Evolutionary conservation across 2,329 filamentous ascomycete genomes (phyloP), one percentile per base, ranked within the genome.

Genomic region (Colletotrichum scovillei): DNA sequence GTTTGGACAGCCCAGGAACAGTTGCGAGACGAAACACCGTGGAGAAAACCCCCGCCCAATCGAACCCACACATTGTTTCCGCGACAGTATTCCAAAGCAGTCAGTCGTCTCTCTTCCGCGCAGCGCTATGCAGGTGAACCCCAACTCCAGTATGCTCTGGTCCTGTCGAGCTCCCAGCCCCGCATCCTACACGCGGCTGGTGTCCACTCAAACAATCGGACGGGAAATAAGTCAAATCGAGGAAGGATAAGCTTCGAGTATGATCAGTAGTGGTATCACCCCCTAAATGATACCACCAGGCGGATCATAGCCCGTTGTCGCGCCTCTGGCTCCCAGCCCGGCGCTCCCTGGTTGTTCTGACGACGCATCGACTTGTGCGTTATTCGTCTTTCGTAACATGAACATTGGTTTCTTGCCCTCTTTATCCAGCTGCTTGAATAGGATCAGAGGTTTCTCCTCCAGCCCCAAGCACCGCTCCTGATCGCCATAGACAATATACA

Each of bases 401-500:
- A 99, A 99, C 97, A 98, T 98, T 26, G 97, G 97, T 82, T 98
- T 99, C 84, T 97, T 93, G 59, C 97, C 97, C 85, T 98, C 97
- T 82, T 95, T 95, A 81, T 98, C 95, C 69, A 99, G 86, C 81
- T 98, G 95, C 85, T 99, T 99, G 85, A 99, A 99, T 75, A 99
- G 84, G 75, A 98, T 97, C 72, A 99, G 86, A 11, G 97, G 97
- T 79, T 97, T 96, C 84, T 99, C 97, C 71, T 98, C 93, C 76
- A 98, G 87, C 0, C 94, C 95, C 49, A 99, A 84, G 81, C 96
- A 98, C 16, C 97, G 92, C 85, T 99, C 97, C 83, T 98, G 95
- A 79, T 98, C 95, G n/a, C 97, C 97, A 78, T 98, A 98, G 4
- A 99, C 97, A 81, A 99, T 99, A 81, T 98, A 99, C 38, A 99